Conservation (phyloP, 2,329 filamentous ascomycete genomes). For the Cladosporium cucumerinum region DNA sequence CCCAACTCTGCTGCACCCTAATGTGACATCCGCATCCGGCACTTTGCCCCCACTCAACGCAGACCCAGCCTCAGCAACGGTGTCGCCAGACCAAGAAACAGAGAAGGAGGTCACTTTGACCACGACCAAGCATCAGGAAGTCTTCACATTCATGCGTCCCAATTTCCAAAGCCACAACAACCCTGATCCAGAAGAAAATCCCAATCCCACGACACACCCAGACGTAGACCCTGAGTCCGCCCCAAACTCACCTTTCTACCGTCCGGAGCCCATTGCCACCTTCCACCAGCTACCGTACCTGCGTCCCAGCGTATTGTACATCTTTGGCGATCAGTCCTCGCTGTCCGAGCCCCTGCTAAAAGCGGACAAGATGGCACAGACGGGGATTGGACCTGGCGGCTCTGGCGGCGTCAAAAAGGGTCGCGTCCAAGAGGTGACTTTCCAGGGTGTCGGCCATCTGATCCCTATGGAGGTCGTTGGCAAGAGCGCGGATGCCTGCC, state of each 20-base stretch:
- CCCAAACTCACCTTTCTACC: slow-evolving; percentile 59
- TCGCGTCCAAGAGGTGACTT: slow-evolving; percentile 61
- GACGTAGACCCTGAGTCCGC: slow-evolving; percentile 38
- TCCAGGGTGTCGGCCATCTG: slow-evolving; percentile 70
- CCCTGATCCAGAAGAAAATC: slow-evolving; percentile 29
- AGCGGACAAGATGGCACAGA: slow-evolving; percentile 59
- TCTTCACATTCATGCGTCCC: slow-evolving; percentile 70
- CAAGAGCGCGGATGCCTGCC: slow-evolving; percentile 57
- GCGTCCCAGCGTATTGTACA: slow-evolving; percentile 64
- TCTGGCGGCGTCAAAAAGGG: slow-evolving; percentile 63
- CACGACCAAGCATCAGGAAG: slow-evolving; percentile 85
- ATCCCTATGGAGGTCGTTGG: slow-evolving; percentile 76
- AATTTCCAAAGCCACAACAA: slow-evolving; percentile 41
- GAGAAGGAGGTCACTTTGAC: slow-evolving; percentile 62
- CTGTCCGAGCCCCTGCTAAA: slow-evolving; percentile 53
- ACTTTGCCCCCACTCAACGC: slow-evolving; percentile 28
- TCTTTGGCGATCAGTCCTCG: slow-evolving; percentile 62
- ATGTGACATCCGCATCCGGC: slow-evolving; percentile 26
- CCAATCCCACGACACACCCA: slow-evolving; percentile 43
- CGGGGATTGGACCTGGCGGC: slow-evolving; percentile 64
- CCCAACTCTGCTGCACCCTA: slow-evolving; percentile 60
- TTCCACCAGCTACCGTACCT: slow-evolving; percentile 58
- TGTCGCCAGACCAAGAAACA: slow-evolving; percentile 21
- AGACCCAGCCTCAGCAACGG: slow-evolving; percentile 25
- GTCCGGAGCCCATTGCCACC: slow-evolving; percentile 59